Percentiles rank a stretch among this genome's conserved stretches.
These are phyloP conservation scores for Ceratobasidium papillatum DNA, from an alignment of 1,284 basidiomycete species.

Conservation along the genomic window DNA sequence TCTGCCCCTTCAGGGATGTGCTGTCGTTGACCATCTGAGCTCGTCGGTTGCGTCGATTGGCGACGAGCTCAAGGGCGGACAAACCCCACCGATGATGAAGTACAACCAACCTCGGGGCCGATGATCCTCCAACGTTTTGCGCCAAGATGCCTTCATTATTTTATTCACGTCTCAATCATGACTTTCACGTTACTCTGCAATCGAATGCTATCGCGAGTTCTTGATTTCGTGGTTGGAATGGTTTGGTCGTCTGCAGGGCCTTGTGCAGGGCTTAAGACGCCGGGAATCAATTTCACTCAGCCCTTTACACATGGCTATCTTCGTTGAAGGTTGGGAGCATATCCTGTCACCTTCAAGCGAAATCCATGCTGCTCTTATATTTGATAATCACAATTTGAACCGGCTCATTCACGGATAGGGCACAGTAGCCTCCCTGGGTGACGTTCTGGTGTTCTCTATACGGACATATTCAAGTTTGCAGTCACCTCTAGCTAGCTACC, in stretches of 20 bases:
- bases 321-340: neutral
- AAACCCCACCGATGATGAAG: slow-evolving; percentile 39
- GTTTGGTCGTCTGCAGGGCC: neutral
- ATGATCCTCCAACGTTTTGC: neutral
- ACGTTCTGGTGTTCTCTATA: neutral
- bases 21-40: slow-evolving; percentile 27
- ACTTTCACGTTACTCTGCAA: slow-evolving; percentile 2
- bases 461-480: neutral
- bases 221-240: slow-evolving; percentile 6
- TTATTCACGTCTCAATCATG: neutral
- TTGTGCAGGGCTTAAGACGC: neutral
- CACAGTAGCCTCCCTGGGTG: neutral
- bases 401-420: neutral
- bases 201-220: neutral
- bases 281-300: neutral
- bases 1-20: slow-evolving; percentile 21
- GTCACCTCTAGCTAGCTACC: no score
- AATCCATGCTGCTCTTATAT: neutral
- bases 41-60: slow-evolving; percentile 35
- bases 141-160: neutral
- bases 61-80: slow-evolving; percentile 31
- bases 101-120: slow-evolving; percentile 19
- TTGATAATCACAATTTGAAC: neutral
- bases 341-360: neutral
- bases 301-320: neutral